Evolutionary conservation across 345 rosid genomes (phyloP).

Genomic region (Citropsis articulata): DNA sequence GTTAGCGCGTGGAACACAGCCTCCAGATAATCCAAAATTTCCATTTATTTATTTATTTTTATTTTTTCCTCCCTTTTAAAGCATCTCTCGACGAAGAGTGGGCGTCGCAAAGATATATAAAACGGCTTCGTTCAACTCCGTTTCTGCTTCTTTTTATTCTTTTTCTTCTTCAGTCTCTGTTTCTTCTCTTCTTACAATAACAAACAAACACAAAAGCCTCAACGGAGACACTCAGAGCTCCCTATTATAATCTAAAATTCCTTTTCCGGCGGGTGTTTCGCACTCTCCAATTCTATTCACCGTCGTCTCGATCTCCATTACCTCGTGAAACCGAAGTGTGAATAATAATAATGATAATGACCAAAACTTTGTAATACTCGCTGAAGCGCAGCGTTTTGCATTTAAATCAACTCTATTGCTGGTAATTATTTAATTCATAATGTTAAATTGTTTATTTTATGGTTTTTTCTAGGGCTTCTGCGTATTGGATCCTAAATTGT

Average conservation of each 20-base stretch:
- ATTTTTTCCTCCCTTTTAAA: background rate
- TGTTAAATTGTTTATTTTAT: background rate
- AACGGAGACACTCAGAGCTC: background rate
- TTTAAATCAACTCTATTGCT: slow-evolving; percentile 2
- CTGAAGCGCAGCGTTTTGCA: background rate
- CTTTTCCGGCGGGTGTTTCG: background rate
- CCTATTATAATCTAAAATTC: slow-evolving; percentile 17
- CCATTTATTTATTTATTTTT: background rate
- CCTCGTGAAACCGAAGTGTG: background rate
- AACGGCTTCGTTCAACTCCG: slow-evolving; percentile 34
- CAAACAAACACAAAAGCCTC: background rate
- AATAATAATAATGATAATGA: background rate
- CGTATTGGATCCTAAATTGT: slow-evolving; percentile 23
- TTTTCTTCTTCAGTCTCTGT: background rate
- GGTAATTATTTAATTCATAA: background rate
- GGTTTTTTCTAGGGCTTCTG: slow-evolving; percentile 28
- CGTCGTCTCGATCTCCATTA: background rate
- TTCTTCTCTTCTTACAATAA: background rate
- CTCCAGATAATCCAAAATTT: background rate
- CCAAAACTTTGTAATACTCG: background rate
- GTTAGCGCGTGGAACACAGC: background rate
- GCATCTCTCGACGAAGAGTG: slow-evolving; percentile 6
- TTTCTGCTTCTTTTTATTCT: background rate
- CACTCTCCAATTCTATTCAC: background rate
- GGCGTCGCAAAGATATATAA: slow-evolving; percentile 28